Evolutionary conservation across 1,284 basidiomycete species (phyloP), one percentile per base, ranked within the genome.

Genomic region (Caloboletus firmus): DNA sequence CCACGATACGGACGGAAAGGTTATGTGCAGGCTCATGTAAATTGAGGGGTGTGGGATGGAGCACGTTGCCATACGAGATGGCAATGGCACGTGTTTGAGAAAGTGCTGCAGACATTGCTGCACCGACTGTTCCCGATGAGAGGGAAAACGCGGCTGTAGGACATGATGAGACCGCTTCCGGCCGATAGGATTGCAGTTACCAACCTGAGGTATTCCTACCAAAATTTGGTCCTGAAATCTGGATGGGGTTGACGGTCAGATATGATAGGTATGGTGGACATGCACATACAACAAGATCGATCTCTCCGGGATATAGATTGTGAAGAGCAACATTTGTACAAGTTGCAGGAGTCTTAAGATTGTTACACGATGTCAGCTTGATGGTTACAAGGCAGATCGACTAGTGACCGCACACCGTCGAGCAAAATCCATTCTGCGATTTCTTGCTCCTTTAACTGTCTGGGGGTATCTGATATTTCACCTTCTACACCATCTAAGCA

Each of bases 91-190:
- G 80, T 41, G 78, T 75, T 59, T 80, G 76, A 26, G 89, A 87
- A 44, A 95, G 73, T 1, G 92, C 85, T 1, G 87, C 84, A 15
- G 90, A 89, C 62, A 96, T 76, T 2, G 94, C 90, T 2, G 93
- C 93, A 37, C 95, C 94, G 57, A 97, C 80, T 1, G 95, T 97
- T 0, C 95, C 95, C 20, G 91, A 93, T 0, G 91, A 93, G 39
- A 95, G 76, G 6, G 89, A 80, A 66, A 94, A 93, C 1, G 93
- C 92, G 36, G 91, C 89, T 90, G 62, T 45, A 30, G 45, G 34
- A 32, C n/a, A 39, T 40, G 26, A 52, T 59, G n/a, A 65, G 52
- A 55, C 52, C 6, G 6, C 26, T 28, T 28, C 37, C 4, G 1
- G 28, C 18, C 20, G 35, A 47, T 17, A 39, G 22, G 18, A 20